Base-by-base conservation (phyloP, 2,329 filamentous ascomycete species). In the Pseudogymnoascus destructans region DNA sequence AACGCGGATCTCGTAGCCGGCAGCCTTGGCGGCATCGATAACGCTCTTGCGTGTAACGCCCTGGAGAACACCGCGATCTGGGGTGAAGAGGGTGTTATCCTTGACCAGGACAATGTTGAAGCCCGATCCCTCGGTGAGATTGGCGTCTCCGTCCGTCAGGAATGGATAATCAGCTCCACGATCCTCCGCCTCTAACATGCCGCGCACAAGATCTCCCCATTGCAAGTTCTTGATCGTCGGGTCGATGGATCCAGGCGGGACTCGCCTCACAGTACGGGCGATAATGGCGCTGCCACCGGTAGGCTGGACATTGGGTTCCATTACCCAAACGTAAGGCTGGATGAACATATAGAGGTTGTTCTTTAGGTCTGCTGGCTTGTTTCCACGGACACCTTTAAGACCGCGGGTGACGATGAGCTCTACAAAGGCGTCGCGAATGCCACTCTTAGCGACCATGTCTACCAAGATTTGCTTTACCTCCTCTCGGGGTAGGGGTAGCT, bases 221-320 rank as follows among this genome's bases (percentile, higher is more conserved):
- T 78, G 73, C 13, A 76, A 65, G 61, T 78, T 78, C 70, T 79
- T 79, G 27, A 79, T 68, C 0, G 75, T 78, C 0, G 76, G 77
- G 61, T 79, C 77, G 3, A 78, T 73, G 0, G 72, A 67, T 0
- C 74, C 75, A 0, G 74, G 74, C 0, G 76, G 74, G 0, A 70
- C 69, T 1, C 75, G 66, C 1, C 73, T 69, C 0, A 78, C 75
- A 0, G 75, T 76, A 10, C 75, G 66, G 0, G 75, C 71, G 21
- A 79, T 62, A 9, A 78, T 66, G 0, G 75, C 74, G 2, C 60
- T 70, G 3, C 72, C 74, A 0, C 75, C 75, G 0, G 19, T 58
- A 13, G 57, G 60, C 60, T 78, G 77, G 9, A 72, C 62, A 2
- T 72, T 64, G 0, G 75, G 77, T 1, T 72, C 67, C 76, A 78